Evolutionary conservation across 768 basidiomycete species (phyloP), one percentile per base, ranked within the genome.

Genomic region (Amanita pallidorosea): DNA sequence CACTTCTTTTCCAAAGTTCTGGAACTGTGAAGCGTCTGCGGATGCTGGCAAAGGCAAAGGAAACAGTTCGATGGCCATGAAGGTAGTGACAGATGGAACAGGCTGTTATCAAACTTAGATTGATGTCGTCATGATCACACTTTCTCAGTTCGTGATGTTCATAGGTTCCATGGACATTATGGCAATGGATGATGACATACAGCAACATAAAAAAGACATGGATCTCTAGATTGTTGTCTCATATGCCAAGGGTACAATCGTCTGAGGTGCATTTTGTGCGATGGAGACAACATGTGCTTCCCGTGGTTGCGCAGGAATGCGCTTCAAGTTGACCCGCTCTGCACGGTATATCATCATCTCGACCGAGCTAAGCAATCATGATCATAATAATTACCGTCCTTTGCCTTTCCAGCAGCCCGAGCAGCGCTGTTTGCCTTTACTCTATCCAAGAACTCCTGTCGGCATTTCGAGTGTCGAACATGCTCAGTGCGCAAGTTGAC

Each of bases 401-500:
- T 89, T 70, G 77, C 85, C 79, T 89, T 91, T 45, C 94, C 93
- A 61, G 78, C 88, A 57, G 65, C 81, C 65, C 88, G 91, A 56
- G 82, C 80, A 18, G 75, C 77, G 55, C 88, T 87, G 76, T 98
- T 98, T 58, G 75, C 70, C 80, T 95, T 88, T 63, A 98, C 96
- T 59, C 96, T 77, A 70, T 91, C 88, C 67, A 96, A 74, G 75
- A 99, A 99, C 70, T 97, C 95, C 71, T 94, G 85, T 63, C 95
- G 82, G 71, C 95, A 97, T 72, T 90, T 91, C 61, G 94, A 97
- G 81, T 97, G 95, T 63, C 72, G 80, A 67, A 95, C 73, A 75
- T 98, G 95, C 77, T 97, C 95, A 62, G 93, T 79, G 57, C 90
- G 88, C 74, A 96, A 72, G 83, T 98, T 99, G 70, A 99, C 95